A percentile compares a stretch with the other conserved stretches of the same genome.
These are phyloP conservation scores for Nitzschia inconspicua DNA, from an alignment of 108 stramenopile genomes.

Conservation along the genomic window DNA sequence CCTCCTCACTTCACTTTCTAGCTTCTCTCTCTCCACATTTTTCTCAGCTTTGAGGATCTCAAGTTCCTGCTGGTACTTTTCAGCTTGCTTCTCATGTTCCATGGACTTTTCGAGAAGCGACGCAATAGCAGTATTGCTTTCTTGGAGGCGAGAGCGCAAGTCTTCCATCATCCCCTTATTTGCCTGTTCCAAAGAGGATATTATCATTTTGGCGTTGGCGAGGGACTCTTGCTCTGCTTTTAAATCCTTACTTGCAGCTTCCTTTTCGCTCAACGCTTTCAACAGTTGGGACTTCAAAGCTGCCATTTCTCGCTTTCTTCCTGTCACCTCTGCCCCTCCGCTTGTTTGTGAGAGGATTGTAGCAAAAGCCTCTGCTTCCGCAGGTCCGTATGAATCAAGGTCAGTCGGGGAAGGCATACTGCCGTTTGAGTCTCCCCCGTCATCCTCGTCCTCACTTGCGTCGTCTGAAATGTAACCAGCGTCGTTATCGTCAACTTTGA, in stretches of 20 bases:
- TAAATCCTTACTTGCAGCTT: conserved; percentile 29
- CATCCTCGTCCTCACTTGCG: conserved; percentile 43
- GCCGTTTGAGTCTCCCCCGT: conserved; percentile 3
- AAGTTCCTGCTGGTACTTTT: conserved; percentile 22
- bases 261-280: conserved; percentile 28
- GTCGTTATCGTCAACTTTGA: conserved; percentile 43
- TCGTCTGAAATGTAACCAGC: conserved; percentile 58
- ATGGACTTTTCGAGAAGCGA: conserved; percentile 48
- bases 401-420: neutral
- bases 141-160: conserved; percentile 46
- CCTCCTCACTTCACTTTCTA: conserved; percentile 11
- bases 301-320: conserved; percentile 7
- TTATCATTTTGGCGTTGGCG: conserved; percentile 71
- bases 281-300: conserved; percentile 18
- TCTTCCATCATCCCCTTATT: conserved; percentile 69
- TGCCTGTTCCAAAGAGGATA: conserved; percentile 60
- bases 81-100: conserved; percentile 33
- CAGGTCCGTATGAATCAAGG: conserved; percentile 12
- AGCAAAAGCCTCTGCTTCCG: conserved; percentile 22
- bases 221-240: conserved; percentile 41
- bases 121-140: conserved; percentile 53
- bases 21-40: conserved; percentile 5
- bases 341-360: conserved; percentile 13
- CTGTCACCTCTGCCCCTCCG: conserved; percentile 13
- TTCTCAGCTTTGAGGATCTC: conserved; percentile 38